phyloP scores from a whole-genome alignment of 192 early-diverging fungal genomes.

The Chytriomyces sp. region DNA sequence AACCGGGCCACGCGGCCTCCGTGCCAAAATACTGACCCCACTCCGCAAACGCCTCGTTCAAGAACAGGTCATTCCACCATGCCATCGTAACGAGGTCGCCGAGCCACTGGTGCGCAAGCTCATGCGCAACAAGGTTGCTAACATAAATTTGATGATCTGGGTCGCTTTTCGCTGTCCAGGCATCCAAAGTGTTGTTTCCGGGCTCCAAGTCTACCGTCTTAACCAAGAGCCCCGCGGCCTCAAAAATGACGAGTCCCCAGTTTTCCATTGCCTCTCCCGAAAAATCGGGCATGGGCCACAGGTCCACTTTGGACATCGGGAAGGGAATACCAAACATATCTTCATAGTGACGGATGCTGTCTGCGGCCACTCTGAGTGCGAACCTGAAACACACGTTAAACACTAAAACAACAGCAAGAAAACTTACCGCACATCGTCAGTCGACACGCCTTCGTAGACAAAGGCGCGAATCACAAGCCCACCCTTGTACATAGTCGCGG shows the following conservation, averaged over 20 bases:
- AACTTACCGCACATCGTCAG: conserved; percentile 13
- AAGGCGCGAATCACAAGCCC: conserved; percentile 48
- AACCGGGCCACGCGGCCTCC: conserved; percentile 13
- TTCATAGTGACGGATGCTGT: conserved; percentile 28
- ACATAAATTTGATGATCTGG: conserved; percentile 31
- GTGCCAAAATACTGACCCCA: conserved; percentile 34
- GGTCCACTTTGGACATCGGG: conserved; percentile 50
- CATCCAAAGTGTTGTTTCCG: not conserved
- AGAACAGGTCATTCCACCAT: conserved; percentile 48
- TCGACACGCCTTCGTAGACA: conserved; percentile 40
- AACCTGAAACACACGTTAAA: conserved; percentile 7
- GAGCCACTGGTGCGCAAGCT: conserved; percentile 47
- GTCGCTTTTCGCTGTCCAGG: not conserved
- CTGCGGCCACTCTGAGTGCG: conserved; percentile 32
- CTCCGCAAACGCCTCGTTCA: conserved; percentile 53
- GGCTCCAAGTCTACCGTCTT: conserved; percentile 10
- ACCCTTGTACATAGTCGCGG: not conserved
- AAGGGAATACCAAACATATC: conserved; percentile 32
- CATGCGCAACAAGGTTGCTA: conserved; percentile 40
- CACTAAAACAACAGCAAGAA: not conserved
- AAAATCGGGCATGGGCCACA: conserved; percentile 66
- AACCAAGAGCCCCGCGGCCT: conserved; percentile 20
- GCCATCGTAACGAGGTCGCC: conserved; percentile 47
- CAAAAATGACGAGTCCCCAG: conserved; percentile 48
- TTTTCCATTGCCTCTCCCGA: conserved; percentile 67